phyloP scores from a whole-genome alignment of 257 asterid genomes.

The Lycium ferocissimum region DNA sequence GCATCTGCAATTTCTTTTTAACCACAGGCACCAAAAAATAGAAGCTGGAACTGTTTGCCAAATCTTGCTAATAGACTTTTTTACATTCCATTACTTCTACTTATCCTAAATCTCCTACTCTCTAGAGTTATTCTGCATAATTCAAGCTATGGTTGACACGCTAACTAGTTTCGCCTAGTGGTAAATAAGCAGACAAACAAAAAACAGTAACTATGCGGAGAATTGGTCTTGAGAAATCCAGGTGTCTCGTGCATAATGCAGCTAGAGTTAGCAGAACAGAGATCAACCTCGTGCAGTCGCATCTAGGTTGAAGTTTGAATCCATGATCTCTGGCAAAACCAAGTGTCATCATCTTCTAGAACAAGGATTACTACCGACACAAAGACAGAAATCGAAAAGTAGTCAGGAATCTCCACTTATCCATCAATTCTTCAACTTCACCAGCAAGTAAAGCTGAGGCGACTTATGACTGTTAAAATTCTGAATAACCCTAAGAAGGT shows the following conservation, averaged over 20 bases:
- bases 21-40: background rate
- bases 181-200: background rate
- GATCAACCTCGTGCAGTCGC: background rate
- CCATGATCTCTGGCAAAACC: background rate
- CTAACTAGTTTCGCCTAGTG: background rate
- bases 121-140: background rate
- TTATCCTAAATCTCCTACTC: background rate
- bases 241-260: background rate
- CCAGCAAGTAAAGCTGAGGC: background rate
- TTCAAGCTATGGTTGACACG: background rate
- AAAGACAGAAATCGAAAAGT: background rate
- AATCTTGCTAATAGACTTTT: background rate
- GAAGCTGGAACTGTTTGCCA: slow-evolving; percentile 1
- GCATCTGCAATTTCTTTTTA: background rate
- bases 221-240: background rate
- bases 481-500: background rate
- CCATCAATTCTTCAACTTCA: background rate
- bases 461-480: background rate
- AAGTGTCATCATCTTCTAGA: background rate
- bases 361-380: background rate
- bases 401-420: slow-evolving; percentile 1
- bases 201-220: background rate
- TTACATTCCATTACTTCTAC: background rate
- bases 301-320: background rate
- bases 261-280: background rate